A percentile compares a stretch with the other conserved stretches of the same genome.
Evolutionary conservation across 2,329 filamentous ascomycete species (phyloP).

Genomic region (Basipetospora sp.): DNA sequence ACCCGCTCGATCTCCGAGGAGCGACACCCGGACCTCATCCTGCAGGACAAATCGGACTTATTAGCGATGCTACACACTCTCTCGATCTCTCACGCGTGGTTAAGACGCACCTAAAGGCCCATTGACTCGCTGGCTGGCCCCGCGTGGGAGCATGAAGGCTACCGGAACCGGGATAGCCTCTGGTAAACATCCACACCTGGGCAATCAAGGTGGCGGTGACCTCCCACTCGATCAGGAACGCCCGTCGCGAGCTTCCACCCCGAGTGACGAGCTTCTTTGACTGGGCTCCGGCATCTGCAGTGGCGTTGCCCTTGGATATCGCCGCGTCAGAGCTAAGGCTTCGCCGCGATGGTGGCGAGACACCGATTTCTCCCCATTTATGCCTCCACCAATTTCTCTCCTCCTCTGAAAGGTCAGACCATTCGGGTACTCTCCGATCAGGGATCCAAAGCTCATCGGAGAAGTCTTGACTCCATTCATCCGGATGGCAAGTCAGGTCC

Average conservation of each 20-base stretch:
- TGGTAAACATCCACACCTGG: background rate
- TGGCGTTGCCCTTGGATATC: background rate
- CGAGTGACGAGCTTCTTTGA: background rate
- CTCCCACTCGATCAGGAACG: background rate
- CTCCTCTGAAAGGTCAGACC: background rate
- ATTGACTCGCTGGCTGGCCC: background rate
- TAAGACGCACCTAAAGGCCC: background rate
- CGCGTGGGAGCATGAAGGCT: constrained; percentile 1
- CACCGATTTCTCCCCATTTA: too few relatives aligned
- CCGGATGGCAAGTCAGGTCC: background rate
- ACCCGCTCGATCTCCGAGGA: constrained; percentile 1
- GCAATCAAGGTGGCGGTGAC: background rate
- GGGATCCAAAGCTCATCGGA: background rate
- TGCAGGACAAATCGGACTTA: background rate
- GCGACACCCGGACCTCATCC: background rate
- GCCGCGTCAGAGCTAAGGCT: too few relatives aligned
- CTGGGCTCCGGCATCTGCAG: background rate
- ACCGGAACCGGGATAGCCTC: background rate
- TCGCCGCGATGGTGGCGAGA: too few relatives aligned
- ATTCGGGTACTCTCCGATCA: background rate
- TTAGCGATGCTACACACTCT: background rate
- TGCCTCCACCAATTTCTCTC: background rate
- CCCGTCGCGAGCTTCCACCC: background rate
- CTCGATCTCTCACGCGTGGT: background rate
- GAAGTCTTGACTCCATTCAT: background rate